Conservation (phyloP, 2,329 filamentous ascomycete species). For the Botryotinia calthae region DNA sequence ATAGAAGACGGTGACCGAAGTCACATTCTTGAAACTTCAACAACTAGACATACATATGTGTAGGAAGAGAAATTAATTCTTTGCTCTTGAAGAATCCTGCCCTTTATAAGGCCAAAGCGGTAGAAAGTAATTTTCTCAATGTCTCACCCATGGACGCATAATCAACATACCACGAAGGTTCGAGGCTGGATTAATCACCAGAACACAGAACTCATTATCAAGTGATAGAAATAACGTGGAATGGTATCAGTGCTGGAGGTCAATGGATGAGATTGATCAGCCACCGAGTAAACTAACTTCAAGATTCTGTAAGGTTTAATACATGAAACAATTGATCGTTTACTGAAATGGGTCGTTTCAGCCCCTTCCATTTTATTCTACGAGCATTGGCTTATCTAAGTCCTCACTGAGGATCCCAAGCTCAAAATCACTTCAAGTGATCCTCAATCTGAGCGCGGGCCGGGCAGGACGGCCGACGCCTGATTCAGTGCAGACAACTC, state of each 20-base stretch:
- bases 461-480: background rate
- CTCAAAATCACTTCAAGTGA: background rate
- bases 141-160: too few relatives aligned
- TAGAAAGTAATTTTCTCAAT: background rate
- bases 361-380: background rate
- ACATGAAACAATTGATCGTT: background rate
- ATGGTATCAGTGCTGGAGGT: background rate
- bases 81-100: background rate
- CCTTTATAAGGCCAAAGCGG: background rate
- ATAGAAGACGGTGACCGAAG: background rate
- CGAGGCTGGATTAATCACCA: background rate
- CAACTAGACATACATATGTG: background rate
- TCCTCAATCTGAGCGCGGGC: background rate
- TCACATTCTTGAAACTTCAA: rapidly evolving
- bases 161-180: background rate
- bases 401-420: background rate
- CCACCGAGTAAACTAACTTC: background rate
- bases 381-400: background rate
- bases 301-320: background rate
- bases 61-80: background rate
- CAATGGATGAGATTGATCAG: background rate
- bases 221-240: background rate
- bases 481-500: background rate
- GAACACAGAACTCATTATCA: background rate
- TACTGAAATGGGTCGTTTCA: background rate